Conservation (phyloP, 805 yeast genomes). For the Hermanozyma aechmeae region DNA sequence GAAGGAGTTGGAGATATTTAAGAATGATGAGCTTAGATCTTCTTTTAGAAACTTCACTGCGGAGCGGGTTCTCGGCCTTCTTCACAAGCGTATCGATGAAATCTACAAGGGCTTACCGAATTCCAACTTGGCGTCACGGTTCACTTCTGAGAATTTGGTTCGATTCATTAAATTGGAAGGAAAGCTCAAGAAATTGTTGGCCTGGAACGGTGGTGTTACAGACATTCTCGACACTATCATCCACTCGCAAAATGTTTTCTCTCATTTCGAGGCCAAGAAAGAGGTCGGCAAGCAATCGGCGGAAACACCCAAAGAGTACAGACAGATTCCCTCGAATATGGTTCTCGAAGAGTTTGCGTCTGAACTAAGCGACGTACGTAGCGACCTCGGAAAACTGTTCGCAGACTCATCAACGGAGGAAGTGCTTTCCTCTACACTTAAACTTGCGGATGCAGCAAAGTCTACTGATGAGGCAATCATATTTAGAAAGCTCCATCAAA, state of each 20-base stretch:
- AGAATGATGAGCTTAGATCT: constrained; percentile 9
- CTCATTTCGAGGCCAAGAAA: constrained; percentile 8
- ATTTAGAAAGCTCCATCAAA: constrained; percentile 19
- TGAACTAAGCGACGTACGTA: constrained; percentile 19
- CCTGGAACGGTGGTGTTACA: constrained; percentile 1
- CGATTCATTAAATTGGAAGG: constrained; percentile 10
- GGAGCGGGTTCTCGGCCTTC: constrained; percentile 10
- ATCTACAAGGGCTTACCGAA: constrained; percentile 1
- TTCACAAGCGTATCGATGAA: constrained; percentile 8
- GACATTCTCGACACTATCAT: background rate
- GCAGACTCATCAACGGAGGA: constrained; percentile 3
- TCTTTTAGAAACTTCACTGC: constrained; percentile 2
- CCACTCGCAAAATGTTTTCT: constrained; percentile 4
- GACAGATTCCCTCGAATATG: constrained; percentile 25
- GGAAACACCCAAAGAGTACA: constrained; percentile 7
- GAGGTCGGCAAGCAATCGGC: constrained; percentile 1
- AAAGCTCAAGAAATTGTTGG: constrained; percentile 4
- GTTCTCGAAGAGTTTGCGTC: constrained; percentile 21
- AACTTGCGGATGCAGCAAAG: constrained; percentile 9
- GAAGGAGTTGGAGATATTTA: constrained; percentile 12
- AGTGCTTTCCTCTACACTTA: constrained; percentile 10
- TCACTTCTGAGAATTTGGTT: constrained; percentile 7
- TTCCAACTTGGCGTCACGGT: constrained; percentile 3
- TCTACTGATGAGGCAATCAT: constrained; percentile 10
- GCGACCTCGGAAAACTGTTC: constrained; percentile 12